Evolutionary conservation across 176 grass and related monocot species (phyloP), one percentile per base, ranked within the genome.

Genomic region (Eragrostis curvula): DNA sequence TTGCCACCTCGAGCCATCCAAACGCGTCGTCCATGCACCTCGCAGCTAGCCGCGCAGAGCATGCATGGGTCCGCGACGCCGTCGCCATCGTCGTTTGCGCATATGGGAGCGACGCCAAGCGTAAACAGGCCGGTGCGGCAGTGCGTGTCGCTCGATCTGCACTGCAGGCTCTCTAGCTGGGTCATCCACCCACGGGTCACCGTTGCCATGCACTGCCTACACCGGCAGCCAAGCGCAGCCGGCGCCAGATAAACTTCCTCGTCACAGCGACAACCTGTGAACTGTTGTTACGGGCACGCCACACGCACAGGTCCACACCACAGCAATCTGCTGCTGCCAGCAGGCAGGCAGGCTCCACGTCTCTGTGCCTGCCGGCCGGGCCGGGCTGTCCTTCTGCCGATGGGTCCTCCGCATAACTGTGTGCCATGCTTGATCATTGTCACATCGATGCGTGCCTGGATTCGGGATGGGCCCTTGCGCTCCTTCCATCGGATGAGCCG

Each of bases 1-100:
- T 47, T 46, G 66, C 40, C 29, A 27, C 69, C 47, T n/a, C 14
- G n/a, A 83, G 77, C 80, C 50, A 36, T 83, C 86, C 74, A 88
- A 73, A 71, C 25, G 74, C 58, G 64, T 64, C 9, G 67, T 56
- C 62, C 49, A n/a, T n/a, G n/a, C n/a, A n/a, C n/a, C n/a, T n/a
- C n/a, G n/a, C n/a, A n/a, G n/a, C n/a, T n/a, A n/a, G n/a, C n/a
- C n/a, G n/a, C 15, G 86, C 5, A 16, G 62, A 71, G 77, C 79
- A 76, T 74, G 41, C n/a, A n/a, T n/a, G 61, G 44, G 45, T 0
- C 21, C 40, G 21, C 79, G 65, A 20, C 49, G 85, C 13, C 56
- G 53, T 59, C 73, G 15, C 9, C 29, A 13, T 60, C 24, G 58
- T 28, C 64, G 73, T 25, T 25, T 53, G 46, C 57, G 18, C 63